Evolutionary conservation across 805 yeast genomes (phyloP).

Genomic region (Schizosaccharomyces japonicus): DNA sequence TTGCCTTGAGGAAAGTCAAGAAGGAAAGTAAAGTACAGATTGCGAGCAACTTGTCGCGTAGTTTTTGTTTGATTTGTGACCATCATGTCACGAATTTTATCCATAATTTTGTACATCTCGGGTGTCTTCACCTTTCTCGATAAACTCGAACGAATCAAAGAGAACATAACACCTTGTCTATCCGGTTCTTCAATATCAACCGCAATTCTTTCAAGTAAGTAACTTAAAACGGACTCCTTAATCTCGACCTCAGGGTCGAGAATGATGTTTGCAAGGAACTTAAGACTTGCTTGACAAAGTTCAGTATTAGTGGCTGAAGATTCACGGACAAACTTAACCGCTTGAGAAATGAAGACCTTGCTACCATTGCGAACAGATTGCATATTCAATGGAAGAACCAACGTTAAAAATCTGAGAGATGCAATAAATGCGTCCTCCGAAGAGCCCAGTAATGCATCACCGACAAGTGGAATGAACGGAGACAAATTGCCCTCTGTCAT

Average conservation of each 20-base stretch:
- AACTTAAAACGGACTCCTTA: constrained; percentile 49
- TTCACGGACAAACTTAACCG: constrained; percentile 36
- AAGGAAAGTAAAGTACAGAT: constrained; percentile 59
- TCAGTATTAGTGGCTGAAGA: constrained; percentile 59
- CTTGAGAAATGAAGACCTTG: constrained; percentile 13
- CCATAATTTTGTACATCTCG: constrained; percentile 76
- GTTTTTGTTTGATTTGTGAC: constrained; percentile 67
- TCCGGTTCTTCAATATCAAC: constrained; percentile 83
- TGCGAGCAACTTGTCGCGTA: constrained; percentile 64
- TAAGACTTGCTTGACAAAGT: constrained; percentile 55
- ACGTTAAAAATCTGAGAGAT: constrained; percentile 36
- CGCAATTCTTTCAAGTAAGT: constrained; percentile 42
- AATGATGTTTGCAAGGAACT: constrained; percentile 45
- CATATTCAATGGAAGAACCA: constrained; percentile 39
- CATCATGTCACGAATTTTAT: constrained; percentile 51
- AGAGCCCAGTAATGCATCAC: constrained; percentile 25
- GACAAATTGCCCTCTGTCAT: constrained; percentile 34
- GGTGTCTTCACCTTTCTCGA: constrained; percentile 53
- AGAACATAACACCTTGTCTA: constrained; percentile 69
- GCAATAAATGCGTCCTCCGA: constrained; percentile 59
- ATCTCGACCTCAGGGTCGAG: constrained; percentile 42
- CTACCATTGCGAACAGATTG: constrained; percentile 22
- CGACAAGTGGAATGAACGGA: constrained; percentile 55
- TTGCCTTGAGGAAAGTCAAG: constrained; percentile 89
- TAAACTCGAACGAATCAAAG: constrained; percentile 57